phyloP scores from a whole-genome alignment of 345 rosid species.

The Syzygium oleosum region DNA sequence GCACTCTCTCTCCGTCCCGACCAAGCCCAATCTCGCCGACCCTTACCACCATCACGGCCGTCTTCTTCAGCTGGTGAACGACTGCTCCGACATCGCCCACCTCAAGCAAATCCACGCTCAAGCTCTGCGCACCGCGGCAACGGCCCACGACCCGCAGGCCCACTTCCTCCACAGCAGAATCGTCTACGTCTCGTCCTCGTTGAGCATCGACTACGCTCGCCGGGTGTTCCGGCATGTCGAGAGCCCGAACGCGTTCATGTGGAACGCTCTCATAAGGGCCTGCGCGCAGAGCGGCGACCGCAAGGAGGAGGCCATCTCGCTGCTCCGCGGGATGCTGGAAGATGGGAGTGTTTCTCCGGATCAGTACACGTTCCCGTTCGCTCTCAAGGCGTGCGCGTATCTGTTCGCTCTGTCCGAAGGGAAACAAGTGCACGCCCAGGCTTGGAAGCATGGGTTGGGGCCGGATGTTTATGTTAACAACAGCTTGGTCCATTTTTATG shows the following conservation, averaged over 20 bases:
- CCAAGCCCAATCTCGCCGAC: slow-evolving; percentile 1
- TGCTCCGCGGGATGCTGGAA: slow-evolving; percentile 46
- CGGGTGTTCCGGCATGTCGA: slow-evolving; percentile 38
- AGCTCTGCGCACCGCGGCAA: slow-evolving; percentile 36
- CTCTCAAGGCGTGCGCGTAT: slow-evolving; percentile 71
- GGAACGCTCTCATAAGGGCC: slow-evolving; percentile 84
- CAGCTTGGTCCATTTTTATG: slow-evolving; percentile 73
- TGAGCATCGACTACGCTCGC: slow-evolving; percentile 41
- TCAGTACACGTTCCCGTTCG: slow-evolving; percentile 77
- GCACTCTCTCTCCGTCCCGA: slow-evolving; percentile 10
- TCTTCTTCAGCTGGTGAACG: slow-evolving; percentile 27
- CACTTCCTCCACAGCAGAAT: slow-evolving; percentile 52
- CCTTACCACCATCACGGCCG: slow-evolving; percentile 16
- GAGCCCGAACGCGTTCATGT: slow-evolving; percentile 58
- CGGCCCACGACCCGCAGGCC: slow-evolving; percentile 26
- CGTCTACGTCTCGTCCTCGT: slow-evolving; percentile 41
- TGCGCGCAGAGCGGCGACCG: slow-evolving; percentile 36
- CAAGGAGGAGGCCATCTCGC: slow-evolving; percentile 44
- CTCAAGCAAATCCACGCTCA: slow-evolving; percentile 77
- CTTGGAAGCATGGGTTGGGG: slow-evolving; percentile 51
- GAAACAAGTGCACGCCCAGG: slow-evolving; percentile 56
- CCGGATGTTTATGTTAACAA: slow-evolving; percentile 64
- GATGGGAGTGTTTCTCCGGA: slow-evolving; percentile 43
- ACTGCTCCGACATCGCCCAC: slow-evolving; percentile 44
- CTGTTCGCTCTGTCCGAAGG: slow-evolving; percentile 55